Conservation (phyloP, 73 alveolate species). For the Paramecium bursaria region DNA sequence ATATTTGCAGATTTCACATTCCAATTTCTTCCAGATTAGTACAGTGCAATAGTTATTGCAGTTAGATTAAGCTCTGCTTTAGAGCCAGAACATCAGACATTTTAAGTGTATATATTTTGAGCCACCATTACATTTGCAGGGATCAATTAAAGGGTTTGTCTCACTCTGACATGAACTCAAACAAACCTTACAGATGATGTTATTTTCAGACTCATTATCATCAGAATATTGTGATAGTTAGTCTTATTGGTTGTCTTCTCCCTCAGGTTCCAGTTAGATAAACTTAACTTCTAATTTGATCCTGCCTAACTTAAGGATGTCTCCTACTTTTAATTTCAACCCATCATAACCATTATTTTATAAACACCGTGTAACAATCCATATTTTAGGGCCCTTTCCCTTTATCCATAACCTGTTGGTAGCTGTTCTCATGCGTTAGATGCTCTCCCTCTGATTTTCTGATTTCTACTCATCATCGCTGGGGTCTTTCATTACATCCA, state of each 20-base stretch:
- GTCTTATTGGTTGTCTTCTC: constrained; percentile 20
- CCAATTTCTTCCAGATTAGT: constrained; percentile 77
- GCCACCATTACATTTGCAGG: constrained; percentile 72
- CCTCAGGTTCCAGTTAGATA: constrained; percentile 56
- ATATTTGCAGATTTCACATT: constrained; percentile 87
- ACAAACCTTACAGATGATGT: constrained; percentile 62
- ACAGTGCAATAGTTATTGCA: constrained; percentile 42
- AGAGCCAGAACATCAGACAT: constrained; percentile 34
- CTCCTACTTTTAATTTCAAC: constrained; percentile 70
- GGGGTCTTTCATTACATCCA: constrained; percentile 11
- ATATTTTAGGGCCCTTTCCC: constrained; percentile 25
- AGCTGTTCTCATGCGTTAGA: constrained; percentile 10
- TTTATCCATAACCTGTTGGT: background rate
- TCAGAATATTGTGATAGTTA: background rate
- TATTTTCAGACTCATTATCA: constrained; percentile 7
- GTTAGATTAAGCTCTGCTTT: constrained; percentile 25
- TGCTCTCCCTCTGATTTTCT: background rate
- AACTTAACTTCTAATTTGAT: constrained; percentile 74
- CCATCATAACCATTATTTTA: constrained; percentile 69
- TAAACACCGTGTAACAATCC: constrained; percentile 56
- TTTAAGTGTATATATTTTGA: constrained; percentile 70
- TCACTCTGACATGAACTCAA: constrained; percentile 22
- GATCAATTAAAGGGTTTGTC: constrained; percentile 70
- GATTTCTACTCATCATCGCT: constrained; percentile 4
- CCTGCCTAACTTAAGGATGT: constrained; percentile 75